These are phyloP conservation scores for Ophiocytium majus DNA, from an alignment of 352 stramenopile genomes.

Conservation along the genomic window DNA sequence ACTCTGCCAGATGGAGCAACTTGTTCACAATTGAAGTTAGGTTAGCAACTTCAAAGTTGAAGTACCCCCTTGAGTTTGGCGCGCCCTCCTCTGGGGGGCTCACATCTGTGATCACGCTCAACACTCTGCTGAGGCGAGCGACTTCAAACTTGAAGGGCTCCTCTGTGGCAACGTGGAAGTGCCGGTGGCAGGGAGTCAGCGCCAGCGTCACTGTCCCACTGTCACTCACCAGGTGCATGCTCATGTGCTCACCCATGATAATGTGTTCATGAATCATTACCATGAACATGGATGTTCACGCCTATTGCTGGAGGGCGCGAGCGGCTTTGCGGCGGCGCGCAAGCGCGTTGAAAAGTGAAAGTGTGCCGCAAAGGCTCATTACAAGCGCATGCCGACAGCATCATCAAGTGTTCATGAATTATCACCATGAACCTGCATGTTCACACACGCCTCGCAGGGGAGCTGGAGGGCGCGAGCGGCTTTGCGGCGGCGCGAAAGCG, in stretches of 20 bases:
- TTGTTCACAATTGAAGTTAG: background rate
- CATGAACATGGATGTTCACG: too few relatives aligned
- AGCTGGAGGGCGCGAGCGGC: slow-evolving; percentile 33
- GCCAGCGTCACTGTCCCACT: too few relatives aligned
- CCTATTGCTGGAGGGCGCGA: slow-evolving; percentile 26
- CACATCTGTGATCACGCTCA: slow-evolving; percentile 9
- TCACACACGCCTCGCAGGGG: background rate
- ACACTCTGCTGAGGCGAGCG: slow-evolving; percentile 18
- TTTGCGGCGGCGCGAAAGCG: slow-evolving; percentile 44
- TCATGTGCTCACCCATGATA: too few relatives aligned
- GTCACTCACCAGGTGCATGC: too few relatives aligned
- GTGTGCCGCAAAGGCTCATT: slow-evolving; percentile 29
- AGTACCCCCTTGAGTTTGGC: slow-evolving; percentile 18
- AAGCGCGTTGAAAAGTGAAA: slow-evolving; percentile 34
- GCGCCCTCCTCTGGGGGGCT: background rate
- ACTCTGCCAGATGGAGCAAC: slow-evolving; percentile 3
- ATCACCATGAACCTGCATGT: too few relatives aligned
- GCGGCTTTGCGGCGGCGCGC: slow-evolving; percentile 39
- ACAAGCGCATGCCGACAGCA: too few relatives aligned
- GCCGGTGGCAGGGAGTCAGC: too few relatives aligned
- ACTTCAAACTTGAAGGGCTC: slow-evolving; percentile 9
- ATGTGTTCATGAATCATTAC: too few relatives aligned
- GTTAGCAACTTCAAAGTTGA: background rate
- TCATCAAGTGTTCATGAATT: too few relatives aligned
- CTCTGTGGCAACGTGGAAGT: too few relatives aligned